phyloP scores from a whole-genome alignment of 495 filamentous ascomycete genomes.

The Geoglossum glabrum region DNA sequence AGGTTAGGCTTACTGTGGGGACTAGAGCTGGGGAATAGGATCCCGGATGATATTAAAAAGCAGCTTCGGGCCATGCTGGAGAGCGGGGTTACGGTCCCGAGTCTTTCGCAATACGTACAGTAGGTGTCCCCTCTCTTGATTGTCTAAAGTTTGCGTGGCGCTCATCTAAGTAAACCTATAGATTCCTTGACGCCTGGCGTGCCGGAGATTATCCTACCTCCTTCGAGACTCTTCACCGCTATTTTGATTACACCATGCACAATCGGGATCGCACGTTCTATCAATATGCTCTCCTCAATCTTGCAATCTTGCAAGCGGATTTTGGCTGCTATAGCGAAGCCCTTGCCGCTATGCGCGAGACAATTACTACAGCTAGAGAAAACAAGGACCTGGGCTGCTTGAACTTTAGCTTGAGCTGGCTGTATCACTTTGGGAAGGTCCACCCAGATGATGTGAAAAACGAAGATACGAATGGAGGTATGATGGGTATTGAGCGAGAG shows the following conservation, averaged over 20 bases:
- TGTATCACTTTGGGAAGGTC: constrained; percentile 82
- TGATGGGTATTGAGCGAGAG: constrained; percentile 63
- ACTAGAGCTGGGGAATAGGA: constrained; percentile 41
- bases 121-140: constrained; percentile 16
- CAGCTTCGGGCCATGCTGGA: constrained; percentile 47
- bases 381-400: constrained; percentile 81
- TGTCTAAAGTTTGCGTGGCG: not conserved
- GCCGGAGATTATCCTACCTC: constrained; percentile 77
- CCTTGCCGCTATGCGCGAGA: constrained; percentile 81
- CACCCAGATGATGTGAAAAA: constrained; percentile 62
- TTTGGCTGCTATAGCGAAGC: constrained; percentile 85
- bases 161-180: constrained; percentile 8
- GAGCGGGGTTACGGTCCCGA: constrained; percentile 44
- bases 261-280: constrained; percentile 70
- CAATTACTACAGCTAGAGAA: constrained; percentile 75
- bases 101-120: constrained; percentile 58
- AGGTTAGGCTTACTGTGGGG: not conserved
- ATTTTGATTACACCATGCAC: constrained; percentile 95
- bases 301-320: constrained; percentile 84
- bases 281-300: constrained; percentile 88
- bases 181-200: constrained; percentile 79
- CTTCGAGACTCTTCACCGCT: constrained; percentile 81
- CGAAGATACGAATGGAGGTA: constrained; percentile 45
- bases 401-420: constrained; percentile 90
- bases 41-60: constrained; percentile 45